These are phyloP conservation scores for Stylosanthes scabra DNA, from an alignment of 331 rosid species.

Conservation along the genomic window DNA sequence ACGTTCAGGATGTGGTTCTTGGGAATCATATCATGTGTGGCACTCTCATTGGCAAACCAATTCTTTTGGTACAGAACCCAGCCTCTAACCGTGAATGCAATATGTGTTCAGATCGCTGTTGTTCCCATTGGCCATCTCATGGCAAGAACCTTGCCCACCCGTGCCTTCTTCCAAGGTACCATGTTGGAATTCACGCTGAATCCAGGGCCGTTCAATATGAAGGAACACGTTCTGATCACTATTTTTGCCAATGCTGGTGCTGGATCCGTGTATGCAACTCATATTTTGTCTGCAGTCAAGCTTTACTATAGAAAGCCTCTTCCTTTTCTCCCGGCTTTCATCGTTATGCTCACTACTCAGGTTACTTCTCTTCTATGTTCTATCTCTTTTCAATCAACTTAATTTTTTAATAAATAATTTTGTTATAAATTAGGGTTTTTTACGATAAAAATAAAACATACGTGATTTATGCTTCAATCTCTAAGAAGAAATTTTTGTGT, in stretches of 20 bases:
- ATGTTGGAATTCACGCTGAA: constrained; percentile 69
- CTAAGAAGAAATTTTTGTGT: no score
- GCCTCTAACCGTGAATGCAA: constrained; percentile 63
- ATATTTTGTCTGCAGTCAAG: constrained; percentile 78
- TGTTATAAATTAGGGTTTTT: no score
- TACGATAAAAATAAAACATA: no score
- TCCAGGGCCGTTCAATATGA: constrained; percentile 82
- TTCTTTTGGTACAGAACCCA: constrained; percentile 88
- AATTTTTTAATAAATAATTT: no score
- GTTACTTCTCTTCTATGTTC: no score
- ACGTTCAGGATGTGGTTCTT: constrained; percentile 95
- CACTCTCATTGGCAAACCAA: constrained; percentile 81
- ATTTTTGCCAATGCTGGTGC: constrained; percentile 75
- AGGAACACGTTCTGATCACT: constrained; percentile 90
- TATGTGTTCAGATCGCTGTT: constrained; percentile 88
- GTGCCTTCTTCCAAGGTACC: constrained; percentile 56
- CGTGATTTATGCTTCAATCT: no score
- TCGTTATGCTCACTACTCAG: constrained; percentile 84
- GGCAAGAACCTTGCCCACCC: constrained; percentile 66
- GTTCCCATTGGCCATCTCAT: constrained; percentile 83
- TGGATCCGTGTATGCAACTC: constrained; percentile 77
- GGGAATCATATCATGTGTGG: constrained; percentile 65
- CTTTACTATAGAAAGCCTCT: constrained; percentile 62
- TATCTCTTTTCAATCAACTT: no score
- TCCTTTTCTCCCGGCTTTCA: constrained; percentile 62